phyloP scores from a whole-genome alignment of 2,329 filamentous ascomycete genomes.

The Botryotinia convoluta region DNA sequence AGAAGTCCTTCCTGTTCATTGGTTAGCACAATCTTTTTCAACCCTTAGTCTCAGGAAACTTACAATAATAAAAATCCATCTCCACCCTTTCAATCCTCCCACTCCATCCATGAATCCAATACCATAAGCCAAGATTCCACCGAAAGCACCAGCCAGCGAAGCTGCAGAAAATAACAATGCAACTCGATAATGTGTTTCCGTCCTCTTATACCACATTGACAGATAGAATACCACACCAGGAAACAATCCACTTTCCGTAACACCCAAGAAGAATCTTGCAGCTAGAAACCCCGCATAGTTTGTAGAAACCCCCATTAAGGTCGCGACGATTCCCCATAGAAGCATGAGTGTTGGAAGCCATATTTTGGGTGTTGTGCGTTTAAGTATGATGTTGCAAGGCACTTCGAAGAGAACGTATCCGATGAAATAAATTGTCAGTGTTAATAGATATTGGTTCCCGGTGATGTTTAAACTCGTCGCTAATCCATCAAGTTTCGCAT shows the following conservation, averaged over 20 bases:
- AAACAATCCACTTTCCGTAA: slow-evolving; percentile 53
- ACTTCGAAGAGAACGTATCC: slow-evolving; percentile 57
- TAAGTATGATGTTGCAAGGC: slow-evolving; percentile 61
- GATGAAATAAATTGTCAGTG: slow-evolving; percentile 64
- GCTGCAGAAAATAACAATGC: slow-evolving; percentile 57
- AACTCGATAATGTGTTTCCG: slow-evolving; percentile 53
- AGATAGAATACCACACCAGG: slow-evolving; percentile 51
- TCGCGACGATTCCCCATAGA: slow-evolving; percentile 54
- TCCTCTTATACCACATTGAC: slow-evolving; percentile 54
- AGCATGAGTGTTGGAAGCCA: slow-evolving; percentile 59
- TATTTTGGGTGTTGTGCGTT: slow-evolving; percentile 55
- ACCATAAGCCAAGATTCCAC: slow-evolving; percentile 55
- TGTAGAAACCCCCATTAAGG: slow-evolving; percentile 49
- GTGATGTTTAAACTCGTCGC: slow-evolving; percentile 52
- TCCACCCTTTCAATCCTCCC: slow-evolving; percentile 53
- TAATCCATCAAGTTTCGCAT: slow-evolving; percentile 56
- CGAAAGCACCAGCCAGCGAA: slow-evolving; percentile 55
- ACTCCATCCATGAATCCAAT: slow-evolving; percentile 54
- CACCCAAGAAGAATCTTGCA: slow-evolving; percentile 55
- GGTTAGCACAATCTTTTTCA: slow-evolving; percentile 13
- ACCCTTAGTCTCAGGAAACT: slow-evolving; percentile 19
- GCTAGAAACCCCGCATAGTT: slow-evolving; percentile 51
- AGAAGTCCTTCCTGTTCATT: slow-evolving; percentile 50
- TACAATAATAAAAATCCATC: slow-evolving; percentile 61
- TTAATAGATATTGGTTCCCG: slow-evolving; percentile 62